Evolutionary conservation across 2,329 filamentous ascomycete genomes (phyloP).

Genomic region (Aspergillus neotritici): DNA sequence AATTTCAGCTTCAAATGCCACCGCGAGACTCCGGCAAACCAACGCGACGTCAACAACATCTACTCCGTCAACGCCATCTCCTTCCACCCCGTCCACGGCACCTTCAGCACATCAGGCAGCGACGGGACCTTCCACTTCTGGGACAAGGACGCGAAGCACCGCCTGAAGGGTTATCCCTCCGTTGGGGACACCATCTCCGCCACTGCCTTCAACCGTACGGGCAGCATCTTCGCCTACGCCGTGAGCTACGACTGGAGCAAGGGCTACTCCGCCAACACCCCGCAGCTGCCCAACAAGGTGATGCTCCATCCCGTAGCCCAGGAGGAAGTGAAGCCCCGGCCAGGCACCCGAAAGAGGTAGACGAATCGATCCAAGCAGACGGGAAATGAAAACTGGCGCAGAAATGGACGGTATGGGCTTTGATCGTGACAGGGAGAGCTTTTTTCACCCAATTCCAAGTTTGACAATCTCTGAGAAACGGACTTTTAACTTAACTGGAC

Average conservation of each 20-base stretch:
- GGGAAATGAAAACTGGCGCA: slow-evolving; percentile 8
- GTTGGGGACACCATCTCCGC: slow-evolving; percentile 82
- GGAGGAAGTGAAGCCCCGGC: slow-evolving; percentile 58
- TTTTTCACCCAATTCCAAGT: no score
- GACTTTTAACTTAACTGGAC: no score
- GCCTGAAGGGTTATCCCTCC: slow-evolving; percentile 79
- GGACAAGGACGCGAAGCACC: slow-evolving; percentile 86
- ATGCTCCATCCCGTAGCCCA: slow-evolving; percentile 72
- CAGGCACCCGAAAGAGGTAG: slow-evolving; percentile 41
- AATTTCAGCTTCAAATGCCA: slow-evolving; percentile 99
- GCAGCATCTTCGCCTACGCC: slow-evolving; percentile 79
- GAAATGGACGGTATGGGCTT: neutral
- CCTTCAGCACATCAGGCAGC: slow-evolving; percentile 93
- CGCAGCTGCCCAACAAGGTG: slow-evolving; percentile 65
- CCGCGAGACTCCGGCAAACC: slow-evolving; percentile 64
- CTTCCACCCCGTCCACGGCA: slow-evolving; percentile 93
- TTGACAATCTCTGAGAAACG: no score
- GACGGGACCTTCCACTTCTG: slow-evolving; percentile 80
- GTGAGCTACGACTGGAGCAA: slow-evolving; percentile 98
- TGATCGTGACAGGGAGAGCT: slow-evolving; percentile 1
- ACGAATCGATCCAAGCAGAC: slow-evolving; percentile 1
- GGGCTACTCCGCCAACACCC: slow-evolving; percentile 79
- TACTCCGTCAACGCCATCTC: slow-evolving; percentile 96
- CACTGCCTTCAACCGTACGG: slow-evolving; percentile 84
- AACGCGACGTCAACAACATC: slow-evolving; percentile 72